Evolutionary conservation across 2,329 filamentous ascomycete genomes (phyloP), one percentile per base, ranked within the genome.

Genomic region (Trichoderma endophyticum): DNA sequence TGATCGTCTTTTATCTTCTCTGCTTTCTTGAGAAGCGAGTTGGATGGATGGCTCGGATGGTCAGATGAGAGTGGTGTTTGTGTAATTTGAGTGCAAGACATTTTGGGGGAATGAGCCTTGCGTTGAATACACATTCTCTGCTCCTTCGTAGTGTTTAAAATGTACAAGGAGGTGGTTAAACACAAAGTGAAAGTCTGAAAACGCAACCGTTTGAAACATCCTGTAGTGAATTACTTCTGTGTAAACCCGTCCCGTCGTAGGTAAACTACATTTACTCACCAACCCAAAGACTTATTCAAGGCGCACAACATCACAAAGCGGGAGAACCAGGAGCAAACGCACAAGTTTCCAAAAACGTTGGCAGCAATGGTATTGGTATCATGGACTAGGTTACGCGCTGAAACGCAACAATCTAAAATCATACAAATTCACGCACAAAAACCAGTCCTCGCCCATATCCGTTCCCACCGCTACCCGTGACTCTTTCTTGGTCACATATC

Each of bases 281-380:
- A 11, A 18, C 18, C 54, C n/a, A n/a, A n/a, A n/a, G n/a, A n/a
- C n/a, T n/a, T n/a, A n/a, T n/a, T n/a, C n/a, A n/a, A n/a, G n/a
- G n/a, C n/a, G n/a, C n/a, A 56, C 15, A 43, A 30, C 15, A 48
- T 30, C 59, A 62, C 59, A 9, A 34, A n/a, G 30, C 18, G 48
- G n/a, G 6, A 70, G 32, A 34, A 12, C 24, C 11, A 5, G n/a
- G 32, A 4, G 9, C 36, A 56, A 62, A 56, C 43, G 7, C 14
- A 21, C 21, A 1, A 30, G 30, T 34, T 56, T 69, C 30, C 48
- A 3, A 36, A 64, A 60, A 51, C 39, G 9, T 32, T 60, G 66
- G 67, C 71, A 72, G 66, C 66, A 72, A 70, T 65, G 71, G 66
- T 60, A 72, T 72, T 72, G 71, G 71, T 72, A 72, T 70, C 71